These are phyloP conservation scores for Trypanosoma theileri DNA, from an alignment of 208 protist species.

Conservation along the genomic window DNA sequence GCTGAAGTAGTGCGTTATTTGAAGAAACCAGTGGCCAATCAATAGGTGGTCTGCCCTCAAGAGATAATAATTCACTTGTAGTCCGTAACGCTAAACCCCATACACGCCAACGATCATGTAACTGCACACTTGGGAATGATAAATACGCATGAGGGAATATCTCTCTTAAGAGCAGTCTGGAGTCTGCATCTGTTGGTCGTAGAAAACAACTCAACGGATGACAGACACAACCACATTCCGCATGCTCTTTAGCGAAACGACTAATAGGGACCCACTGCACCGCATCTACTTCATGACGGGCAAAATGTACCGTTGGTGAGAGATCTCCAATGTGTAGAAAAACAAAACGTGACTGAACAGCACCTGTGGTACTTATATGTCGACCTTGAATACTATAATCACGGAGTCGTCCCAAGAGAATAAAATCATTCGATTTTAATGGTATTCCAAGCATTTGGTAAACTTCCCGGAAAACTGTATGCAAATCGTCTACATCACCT, in stretches of 20 bases:
- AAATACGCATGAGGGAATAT: constrained; percentile 51
- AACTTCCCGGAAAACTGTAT: constrained; percentile 45
- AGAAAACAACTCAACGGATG: constrained; percentile 59
- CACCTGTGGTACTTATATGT: constrained; percentile 11
- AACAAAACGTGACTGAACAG: constrained; percentile 75
- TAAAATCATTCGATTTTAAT: constrained; percentile 47
- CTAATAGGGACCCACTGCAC: constrained; percentile 67
- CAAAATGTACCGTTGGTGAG: constrained; percentile 53
- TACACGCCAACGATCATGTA: constrained; percentile 45
- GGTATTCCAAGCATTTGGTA: constrained; percentile 63
- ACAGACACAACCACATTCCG: constrained; percentile 37
- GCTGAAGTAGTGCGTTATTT: constrained; percentile 54
- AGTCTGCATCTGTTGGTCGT: constrained; percentile 40
- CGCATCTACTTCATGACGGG: constrained; percentile 50
- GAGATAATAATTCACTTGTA: constrained; percentile 53
- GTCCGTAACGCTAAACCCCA: constrained; percentile 72
- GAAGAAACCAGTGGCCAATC: constrained; percentile 72
- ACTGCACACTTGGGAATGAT: constrained; percentile 47
- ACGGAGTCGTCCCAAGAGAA: constrained; percentile 59
- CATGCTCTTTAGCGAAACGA: constrained; percentile 26
- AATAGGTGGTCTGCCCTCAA: constrained; percentile 43
- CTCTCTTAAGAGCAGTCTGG: constrained; percentile 44
- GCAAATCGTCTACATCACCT: constrained; percentile 63
- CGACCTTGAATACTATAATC: constrained; percentile 50
- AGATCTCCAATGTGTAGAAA: constrained; percentile 73